phyloP scores from a whole-genome alignment of 805 yeast species.

The Danielia oregonensis region DNA sequence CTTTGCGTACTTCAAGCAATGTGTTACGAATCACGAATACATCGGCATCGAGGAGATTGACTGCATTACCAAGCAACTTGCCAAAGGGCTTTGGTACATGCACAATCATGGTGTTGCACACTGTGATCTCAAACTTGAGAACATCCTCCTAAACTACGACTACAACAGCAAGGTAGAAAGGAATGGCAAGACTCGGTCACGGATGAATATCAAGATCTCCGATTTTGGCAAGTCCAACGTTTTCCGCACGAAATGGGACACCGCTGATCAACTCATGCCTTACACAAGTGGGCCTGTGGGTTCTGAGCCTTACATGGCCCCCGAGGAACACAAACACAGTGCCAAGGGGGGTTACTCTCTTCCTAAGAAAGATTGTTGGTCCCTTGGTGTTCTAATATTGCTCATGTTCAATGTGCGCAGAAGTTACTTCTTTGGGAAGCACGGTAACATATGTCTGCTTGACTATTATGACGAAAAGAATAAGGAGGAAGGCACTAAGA shows the following conservation, averaged over 20 bases:
- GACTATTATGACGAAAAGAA: slow-evolving; percentile 14
- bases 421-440: slow-evolving; percentile 19
- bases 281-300: slow-evolving; percentile 73
- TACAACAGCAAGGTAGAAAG: slow-evolving; percentile 45
- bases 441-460: slow-evolving; percentile 10
- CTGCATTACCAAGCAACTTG: slow-evolving; percentile 83
- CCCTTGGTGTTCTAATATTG: slow-evolving; percentile 57
- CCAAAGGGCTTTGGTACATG: slow-evolving; percentile 79
- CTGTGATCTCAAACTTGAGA: slow-evolving; percentile 89
- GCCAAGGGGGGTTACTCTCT: slow-evolving; percentile 54
- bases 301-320: slow-evolving; percentile 87
- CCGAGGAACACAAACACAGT: slow-evolving; percentile 64
- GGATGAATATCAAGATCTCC: slow-evolving; percentile 32
- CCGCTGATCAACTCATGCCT: slow-evolving; percentile 39
- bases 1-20: slow-evolving; percentile 25
- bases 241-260: slow-evolving; percentile 87
- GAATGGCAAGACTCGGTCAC: slow-evolving; percentile 4
- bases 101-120: slow-evolving; percentile 93
- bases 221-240: slow-evolving; percentile 94
- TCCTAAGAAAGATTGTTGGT: slow-evolving; percentile 83
- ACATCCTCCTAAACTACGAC: slow-evolving; percentile 55
- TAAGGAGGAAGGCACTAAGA: slow-evolving; percentile 11
- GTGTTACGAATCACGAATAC: slow-evolving; percentile 9
- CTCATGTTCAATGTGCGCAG: slow-evolving; percentile 29
- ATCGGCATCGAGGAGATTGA: slow-evolving; percentile 62